A percentile compares a stretch with the other conserved stretches of the same genome.
These are phyloP conservation scores for Salix brachista DNA, from an alignment of 345 rosid species.

Conservation along the genomic window DNA sequence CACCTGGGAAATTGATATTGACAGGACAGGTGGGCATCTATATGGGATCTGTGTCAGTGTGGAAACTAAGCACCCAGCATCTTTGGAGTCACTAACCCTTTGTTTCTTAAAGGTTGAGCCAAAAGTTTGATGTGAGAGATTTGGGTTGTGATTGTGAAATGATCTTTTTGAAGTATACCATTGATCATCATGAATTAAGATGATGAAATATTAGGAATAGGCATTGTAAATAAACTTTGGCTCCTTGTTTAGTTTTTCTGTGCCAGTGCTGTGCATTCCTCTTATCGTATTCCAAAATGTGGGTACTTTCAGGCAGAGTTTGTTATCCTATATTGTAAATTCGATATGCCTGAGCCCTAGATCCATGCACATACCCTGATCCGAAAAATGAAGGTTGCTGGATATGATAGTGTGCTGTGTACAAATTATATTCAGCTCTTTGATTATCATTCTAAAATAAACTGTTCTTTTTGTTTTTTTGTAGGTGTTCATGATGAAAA, in stretches of 20 bases:
- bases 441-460: neutral
- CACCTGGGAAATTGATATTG: neutral
- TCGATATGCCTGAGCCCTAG: neutral
- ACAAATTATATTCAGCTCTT: neutral
- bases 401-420: neutral
- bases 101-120: neutral
- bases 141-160: neutral
- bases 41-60: neutral
- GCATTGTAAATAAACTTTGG: neutral
- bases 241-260: neutral
- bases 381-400: neutral
- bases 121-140: neutral
- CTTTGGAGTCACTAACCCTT: neutral
- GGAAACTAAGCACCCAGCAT: neutral
- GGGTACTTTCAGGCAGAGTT: neutral
- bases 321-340: neutral
- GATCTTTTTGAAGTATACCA: neutral
- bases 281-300: neutral
- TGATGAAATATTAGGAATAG: neutral
- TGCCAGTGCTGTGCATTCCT: neutral
- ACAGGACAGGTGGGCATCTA: neutral
- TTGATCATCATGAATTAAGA: neutral
- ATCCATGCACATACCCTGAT: neutral
- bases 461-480: slow-evolving; percentile 13
- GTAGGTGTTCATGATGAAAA: slow-evolving; percentile 85